phyloP scores from a whole-genome alignment of 2,329 filamentous ascomycete genomes.

The Teratosphaeria zuluensis region DNA sequence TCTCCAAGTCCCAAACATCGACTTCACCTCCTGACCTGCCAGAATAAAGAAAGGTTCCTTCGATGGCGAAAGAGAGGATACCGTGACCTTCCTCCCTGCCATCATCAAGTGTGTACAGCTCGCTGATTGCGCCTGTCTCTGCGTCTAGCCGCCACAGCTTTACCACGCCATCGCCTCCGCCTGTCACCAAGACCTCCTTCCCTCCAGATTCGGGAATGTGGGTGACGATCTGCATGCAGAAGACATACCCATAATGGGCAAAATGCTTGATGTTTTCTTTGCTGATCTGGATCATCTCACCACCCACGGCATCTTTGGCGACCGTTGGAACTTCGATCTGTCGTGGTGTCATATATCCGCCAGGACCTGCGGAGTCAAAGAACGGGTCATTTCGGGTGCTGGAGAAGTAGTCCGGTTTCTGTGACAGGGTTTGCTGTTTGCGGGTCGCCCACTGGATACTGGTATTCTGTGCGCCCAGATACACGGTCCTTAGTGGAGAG shows the following conservation, averaged over 20 bases:
- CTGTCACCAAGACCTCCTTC: constrained; percentile 74
- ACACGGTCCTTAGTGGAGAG: constrained; percentile 65
- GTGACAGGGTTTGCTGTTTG: constrained; percentile 7
- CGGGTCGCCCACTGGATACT: constrained; percentile 81
- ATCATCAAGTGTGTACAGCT: constrained; percentile 59
- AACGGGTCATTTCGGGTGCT: constrained; percentile 64
- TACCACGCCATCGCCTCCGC: constrained; percentile 86
- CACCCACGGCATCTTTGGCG: constrained; percentile 44
- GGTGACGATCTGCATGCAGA: constrained; percentile 82
- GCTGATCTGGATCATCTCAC: constrained; percentile 69
- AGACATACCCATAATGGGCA: constrained; percentile 90
- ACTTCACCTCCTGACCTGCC: constrained; percentile 80
- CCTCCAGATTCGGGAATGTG: constrained; percentile 62
- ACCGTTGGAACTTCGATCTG: constrained; percentile 48
- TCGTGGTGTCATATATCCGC: constrained; percentile 67
- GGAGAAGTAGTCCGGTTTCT: neutral
- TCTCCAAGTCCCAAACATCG: constrained; percentile 95
- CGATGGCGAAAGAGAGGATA: constrained; percentile 69
- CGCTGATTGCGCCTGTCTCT: constrained; percentile 52
- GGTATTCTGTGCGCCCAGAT: constrained; percentile 88
- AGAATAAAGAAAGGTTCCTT: constrained; percentile 86
- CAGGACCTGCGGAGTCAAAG: constrained; percentile 83
- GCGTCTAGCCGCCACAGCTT: constrained; percentile 79
- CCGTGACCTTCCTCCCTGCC: constrained; percentile 48
- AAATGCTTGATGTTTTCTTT: constrained; percentile 74